Percentiles rank a stretch among this genome's conserved stretches.
These are phyloP conservation scores for Sedum album DNA, from an alignment of 164 flowering plant genomes.

Conservation along the genomic window DNA sequence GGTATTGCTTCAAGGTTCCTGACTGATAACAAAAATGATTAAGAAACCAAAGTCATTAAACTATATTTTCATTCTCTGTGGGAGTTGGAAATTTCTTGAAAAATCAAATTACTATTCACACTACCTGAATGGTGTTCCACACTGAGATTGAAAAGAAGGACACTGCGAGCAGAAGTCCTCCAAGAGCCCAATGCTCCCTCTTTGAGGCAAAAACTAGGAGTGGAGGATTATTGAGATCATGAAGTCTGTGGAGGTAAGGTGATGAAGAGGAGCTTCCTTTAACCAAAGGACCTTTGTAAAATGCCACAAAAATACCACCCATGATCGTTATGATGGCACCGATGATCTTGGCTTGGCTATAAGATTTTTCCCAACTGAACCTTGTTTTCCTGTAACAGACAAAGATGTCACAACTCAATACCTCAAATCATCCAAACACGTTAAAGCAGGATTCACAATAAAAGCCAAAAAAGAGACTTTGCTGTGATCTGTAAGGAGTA, in stretches of 20 bases:
- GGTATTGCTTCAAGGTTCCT: slow-evolving; percentile 25
- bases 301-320: slow-evolving; percentile 21
- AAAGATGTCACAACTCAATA: background rate
- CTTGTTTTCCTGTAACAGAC: slow-evolving; percentile 21
- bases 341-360: slow-evolving; percentile 18
- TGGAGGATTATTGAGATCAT: background rate
- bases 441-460: background rate
- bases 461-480: background rate
- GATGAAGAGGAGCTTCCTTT: slow-evolving; percentile 12
- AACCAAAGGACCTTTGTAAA: slow-evolving; percentile 29
- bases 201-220: slow-evolving; percentile 18
- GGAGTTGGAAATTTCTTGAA: background rate
- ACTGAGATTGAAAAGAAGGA: slow-evolving; percentile 24
- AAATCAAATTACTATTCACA: background rate
- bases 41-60: background rate
- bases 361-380: slow-evolving; percentile 18
- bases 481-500: background rate
- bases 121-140: slow-evolving; percentile 38
- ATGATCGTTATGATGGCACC: slow-evolving; percentile 25
- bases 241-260: slow-evolving; percentile 3
- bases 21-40: slow-evolving; percentile 13
- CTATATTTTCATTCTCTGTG: background rate
- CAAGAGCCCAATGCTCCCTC: slow-evolving; percentile 29
- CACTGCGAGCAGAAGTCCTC: slow-evolving; percentile 28
- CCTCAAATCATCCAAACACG: background rate